phyloP scores from a whole-genome alignment of 441 rosid species.

The Populus hybrid region DNA sequence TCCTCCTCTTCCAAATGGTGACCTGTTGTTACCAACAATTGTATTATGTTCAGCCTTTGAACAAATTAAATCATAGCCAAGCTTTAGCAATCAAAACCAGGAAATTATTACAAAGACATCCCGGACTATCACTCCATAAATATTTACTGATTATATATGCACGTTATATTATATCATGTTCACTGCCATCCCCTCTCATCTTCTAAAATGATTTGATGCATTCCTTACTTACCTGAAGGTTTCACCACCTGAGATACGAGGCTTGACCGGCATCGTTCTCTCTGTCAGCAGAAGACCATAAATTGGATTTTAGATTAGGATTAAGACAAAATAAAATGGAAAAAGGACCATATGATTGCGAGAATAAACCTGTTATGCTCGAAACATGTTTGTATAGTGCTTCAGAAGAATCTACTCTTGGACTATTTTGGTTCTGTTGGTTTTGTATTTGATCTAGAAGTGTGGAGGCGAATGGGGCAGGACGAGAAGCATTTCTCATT shows the following conservation, averaged over 20 bases:
- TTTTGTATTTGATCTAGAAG: conserved; percentile 47
- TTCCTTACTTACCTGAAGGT: conserved; percentile 40
- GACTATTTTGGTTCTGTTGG: conserved; percentile 12
- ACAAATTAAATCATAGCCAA: neutral
- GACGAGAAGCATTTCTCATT: conserved; percentile 50
- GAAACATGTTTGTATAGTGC: conserved; percentile 29
- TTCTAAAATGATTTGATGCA: too few species aligned
- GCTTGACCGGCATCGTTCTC: conserved; percentile 29
- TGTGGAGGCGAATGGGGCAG: conserved; percentile 64
- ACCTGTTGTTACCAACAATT: conserved; percentile 37
- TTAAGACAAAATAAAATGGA: neutral
- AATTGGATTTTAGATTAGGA: neutral
- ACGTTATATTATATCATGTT: too few species aligned
- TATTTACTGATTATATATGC: neutral
- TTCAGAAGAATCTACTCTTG: conserved; percentile 24
- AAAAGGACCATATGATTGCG: neutral
- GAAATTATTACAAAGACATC: neutral
- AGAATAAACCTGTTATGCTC: conserved; percentile 51
- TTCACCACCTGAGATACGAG: conserved; percentile 49
- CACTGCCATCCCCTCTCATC: too few species aligned
- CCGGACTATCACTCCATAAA: too few species aligned
- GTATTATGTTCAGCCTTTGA: neutral
- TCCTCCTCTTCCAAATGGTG: conserved; percentile 38
- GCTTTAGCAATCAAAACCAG: too few species aligned
- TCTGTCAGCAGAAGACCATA: conserved; percentile 33